phyloP scores from a whole-genome alignment of 768 basidiomycete species.

The Gautieria morchelliformis region DNA sequence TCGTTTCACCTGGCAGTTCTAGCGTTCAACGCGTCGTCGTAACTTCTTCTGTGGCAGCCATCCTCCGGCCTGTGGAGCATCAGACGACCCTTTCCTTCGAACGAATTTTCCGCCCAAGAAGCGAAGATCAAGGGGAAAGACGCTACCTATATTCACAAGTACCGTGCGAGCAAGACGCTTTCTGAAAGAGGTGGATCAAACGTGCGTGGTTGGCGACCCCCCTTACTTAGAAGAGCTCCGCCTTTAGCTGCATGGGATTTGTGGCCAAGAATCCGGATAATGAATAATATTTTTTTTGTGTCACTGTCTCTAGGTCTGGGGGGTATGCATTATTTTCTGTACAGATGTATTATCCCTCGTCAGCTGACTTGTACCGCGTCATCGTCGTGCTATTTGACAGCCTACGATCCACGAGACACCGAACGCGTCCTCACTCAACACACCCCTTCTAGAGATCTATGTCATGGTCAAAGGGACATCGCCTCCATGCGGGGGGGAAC shows the following conservation, averaged over 20 bases:
- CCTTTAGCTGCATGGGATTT: constrained; percentile 44
- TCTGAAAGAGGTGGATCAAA: constrained; percentile 17
- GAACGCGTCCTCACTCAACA: constrained; percentile 28
- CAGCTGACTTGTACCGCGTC: background rate
- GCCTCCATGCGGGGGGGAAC: constrained; percentile 13
- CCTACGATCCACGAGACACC: constrained; percentile 30
- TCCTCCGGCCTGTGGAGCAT: background rate
- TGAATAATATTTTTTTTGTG: background rate
- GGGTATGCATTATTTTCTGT: background rate
- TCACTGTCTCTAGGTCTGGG: background rate
- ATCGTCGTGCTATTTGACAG: constrained; percentile 4
- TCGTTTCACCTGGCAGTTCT: background rate
- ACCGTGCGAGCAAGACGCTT: constrained; percentile 20
- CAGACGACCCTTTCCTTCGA: constrained; percentile 8
- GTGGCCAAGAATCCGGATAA: constrained; percentile 23
- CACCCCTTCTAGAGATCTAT: constrained; percentile 14
- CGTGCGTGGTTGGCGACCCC: background rate
- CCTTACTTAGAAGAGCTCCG: background rate
- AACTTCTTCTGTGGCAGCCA: constrained; percentile 7
- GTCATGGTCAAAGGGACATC: background rate
- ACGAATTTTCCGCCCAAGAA: constrained; percentile 14
- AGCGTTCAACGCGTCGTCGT: constrained; percentile 10
- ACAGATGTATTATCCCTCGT: too few relatives aligned
- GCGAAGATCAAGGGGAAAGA: constrained; percentile 22
- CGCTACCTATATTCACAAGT: constrained; percentile 13